Conservation (phyloP, 306 rosid species). For the Vicia villosa region DNA sequence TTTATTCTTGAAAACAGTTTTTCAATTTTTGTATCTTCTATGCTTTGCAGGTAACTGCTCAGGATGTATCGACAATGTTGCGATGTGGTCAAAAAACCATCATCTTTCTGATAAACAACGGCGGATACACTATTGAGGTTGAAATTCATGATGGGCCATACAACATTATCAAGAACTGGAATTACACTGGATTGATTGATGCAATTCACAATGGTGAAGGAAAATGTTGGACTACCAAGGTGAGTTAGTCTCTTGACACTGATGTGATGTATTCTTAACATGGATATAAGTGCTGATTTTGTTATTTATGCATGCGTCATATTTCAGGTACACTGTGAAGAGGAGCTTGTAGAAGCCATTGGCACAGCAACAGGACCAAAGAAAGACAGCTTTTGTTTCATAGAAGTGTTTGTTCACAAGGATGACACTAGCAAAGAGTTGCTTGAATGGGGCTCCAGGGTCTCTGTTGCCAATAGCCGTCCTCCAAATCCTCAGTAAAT, state of each 20-base stretch:
- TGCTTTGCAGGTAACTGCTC: constrained; percentile 66
- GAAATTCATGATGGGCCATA: constrained; percentile 91
- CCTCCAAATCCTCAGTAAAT: constrained; percentile 71
- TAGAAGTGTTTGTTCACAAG: constrained; percentile 80
- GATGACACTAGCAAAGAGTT: constrained; percentile 88
- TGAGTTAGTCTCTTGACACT: constrained; percentile 16
- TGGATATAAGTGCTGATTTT: no score
- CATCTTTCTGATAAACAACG: constrained; percentile 80
- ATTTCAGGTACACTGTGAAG: constrained; percentile 67
- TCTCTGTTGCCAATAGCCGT: constrained; percentile 78
- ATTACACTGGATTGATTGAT: constrained; percentile 66
- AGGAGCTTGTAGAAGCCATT: constrained; percentile 71
- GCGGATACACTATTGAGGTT: constrained; percentile 87
- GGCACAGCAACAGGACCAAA: constrained; percentile 61
- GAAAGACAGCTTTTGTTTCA: constrained; percentile 75
- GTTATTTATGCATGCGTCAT: background rate
- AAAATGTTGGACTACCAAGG: constrained; percentile 91
- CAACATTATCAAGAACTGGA: constrained; percentile 92
- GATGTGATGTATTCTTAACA: background rate
- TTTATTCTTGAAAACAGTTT: background rate
- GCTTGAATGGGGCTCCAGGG: constrained; percentile 84
- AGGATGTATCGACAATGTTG: constrained; percentile 82
- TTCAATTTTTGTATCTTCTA: background rate
- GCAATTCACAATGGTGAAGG: constrained; percentile 86
- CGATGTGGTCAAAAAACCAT: constrained; percentile 61